Evolutionary conservation across 2,329 filamentous ascomycete species (phyloP), one percentile per base, ranked within the genome.

Genomic region (Triangularia verruculosa): DNA sequence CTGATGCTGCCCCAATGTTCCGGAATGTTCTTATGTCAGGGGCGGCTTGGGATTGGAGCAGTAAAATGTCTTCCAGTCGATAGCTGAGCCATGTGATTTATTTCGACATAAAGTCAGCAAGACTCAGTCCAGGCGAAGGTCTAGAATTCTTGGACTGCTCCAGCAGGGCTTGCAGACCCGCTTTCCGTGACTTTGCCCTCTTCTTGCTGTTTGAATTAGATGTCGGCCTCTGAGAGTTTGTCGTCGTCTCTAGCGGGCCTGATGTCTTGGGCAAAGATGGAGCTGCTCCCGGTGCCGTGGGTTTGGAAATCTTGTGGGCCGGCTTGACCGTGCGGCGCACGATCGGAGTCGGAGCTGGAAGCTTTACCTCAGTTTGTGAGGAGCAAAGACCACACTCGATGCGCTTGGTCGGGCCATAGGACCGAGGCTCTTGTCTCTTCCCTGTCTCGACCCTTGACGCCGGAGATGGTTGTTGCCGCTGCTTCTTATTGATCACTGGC

Each of bases 101-200:
- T 68, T 77, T 78, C 68, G 77, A 77, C 78, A 83, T 80, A 66
- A 86, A 86, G 71, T 85, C 82, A 28, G 82, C 77, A n/a, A 87
- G 78, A 65, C 81, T 85, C 28, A 87, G 73, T 17, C 77, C 77
- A 53, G 79, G 71, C 2, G 78, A 75, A 30, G 69, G 71, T 11
- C 72, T 63, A 15, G 70, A 78, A 64, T 72, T 67, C 47, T 78
- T 79, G 59, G 78, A 79, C 67, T 85, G 83, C 56, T 81, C 80
- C n/a, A 90, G 77, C 47, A 90, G 73, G 58, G 87, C 86, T 72
- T 89, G 85, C n/a, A 91, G 77, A 1, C 86, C 86, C 32, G 85
- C 83, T 74, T 89, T 90, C 64, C 86, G 80, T 65, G 78, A 83
- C 76, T 87, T 89, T 30, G 87, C 84, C 57, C 86, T 80, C 76